phyloP scores from a whole-genome alignment of 495 filamentous ascomycete genomes.

The Sphaerosporella brunnea region DNA sequence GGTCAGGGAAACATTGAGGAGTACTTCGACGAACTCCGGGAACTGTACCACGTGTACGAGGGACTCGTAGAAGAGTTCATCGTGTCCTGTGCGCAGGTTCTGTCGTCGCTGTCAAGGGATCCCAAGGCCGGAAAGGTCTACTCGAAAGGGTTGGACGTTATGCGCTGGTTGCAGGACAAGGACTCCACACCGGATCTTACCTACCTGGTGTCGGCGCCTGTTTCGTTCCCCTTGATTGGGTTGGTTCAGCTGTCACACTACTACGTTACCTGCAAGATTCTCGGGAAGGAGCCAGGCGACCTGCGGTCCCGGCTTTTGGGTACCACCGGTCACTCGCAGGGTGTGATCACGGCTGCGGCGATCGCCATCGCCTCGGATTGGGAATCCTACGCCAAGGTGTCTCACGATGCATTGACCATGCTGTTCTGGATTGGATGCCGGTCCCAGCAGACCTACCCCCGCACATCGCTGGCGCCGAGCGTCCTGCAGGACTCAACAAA shows the following conservation, averaged over 20 bases:
- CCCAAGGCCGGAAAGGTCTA: slow-evolving; percentile 85
- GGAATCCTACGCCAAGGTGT: slow-evolving; percentile 67
- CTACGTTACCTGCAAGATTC: slow-evolving; percentile 71
- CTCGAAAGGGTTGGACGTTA: slow-evolving; percentile 81
- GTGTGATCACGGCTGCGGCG: slow-evolving; percentile 81
- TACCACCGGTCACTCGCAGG: slow-evolving; percentile 92
- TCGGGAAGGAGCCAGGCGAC: slow-evolving; percentile 72
- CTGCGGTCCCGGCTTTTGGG: slow-evolving; percentile 65
- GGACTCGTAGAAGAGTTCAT: slow-evolving; percentile 78
- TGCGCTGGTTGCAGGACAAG: slow-evolving; percentile 73
- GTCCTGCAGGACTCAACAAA: slow-evolving; percentile 88
- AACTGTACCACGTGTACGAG: slow-evolving; percentile 76
- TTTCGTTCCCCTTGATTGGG: slow-evolving; percentile 92
- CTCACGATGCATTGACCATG: slow-evolving; percentile 63
- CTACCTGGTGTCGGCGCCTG: slow-evolving; percentile 90
- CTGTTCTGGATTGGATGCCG: slow-evolving; percentile 99
- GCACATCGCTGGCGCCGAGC: slow-evolving; percentile 77
- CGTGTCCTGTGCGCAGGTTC: slow-evolving; percentile 54
- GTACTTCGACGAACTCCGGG: slow-evolving; percentile 92
- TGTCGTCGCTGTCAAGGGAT: slow-evolving; percentile 69
- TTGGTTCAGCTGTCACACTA: slow-evolving; percentile 91
- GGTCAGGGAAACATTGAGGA: slow-evolving; percentile 99
- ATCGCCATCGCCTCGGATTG: slow-evolving; percentile 74
- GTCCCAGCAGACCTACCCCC: slow-evolving; percentile 91
- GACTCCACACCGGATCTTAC: slow-evolving; percentile 84